Conservation (phyloP, 306 rosid genomes). For the Gastrolobium villosum region DNA sequence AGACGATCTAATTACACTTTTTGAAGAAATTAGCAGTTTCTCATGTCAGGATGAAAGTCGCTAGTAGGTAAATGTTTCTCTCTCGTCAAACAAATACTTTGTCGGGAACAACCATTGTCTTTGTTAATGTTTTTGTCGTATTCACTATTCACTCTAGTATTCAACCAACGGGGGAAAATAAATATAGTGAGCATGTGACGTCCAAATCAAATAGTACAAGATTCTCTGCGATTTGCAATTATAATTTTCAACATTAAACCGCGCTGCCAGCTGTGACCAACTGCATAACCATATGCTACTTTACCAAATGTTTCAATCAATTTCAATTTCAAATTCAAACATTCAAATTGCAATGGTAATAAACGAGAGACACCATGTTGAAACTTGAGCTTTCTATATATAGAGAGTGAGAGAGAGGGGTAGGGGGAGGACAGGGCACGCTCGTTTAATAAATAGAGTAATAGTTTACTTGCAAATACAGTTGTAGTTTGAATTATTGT, state of each 20-base stretch:
- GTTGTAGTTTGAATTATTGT: constrained; percentile 24
- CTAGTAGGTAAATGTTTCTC: not conserved
- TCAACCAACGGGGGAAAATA: not conserved
- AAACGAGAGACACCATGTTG: not conserved
- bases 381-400: constrained; percentile 3
- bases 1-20: no score
- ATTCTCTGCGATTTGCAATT: constrained; percentile 18
- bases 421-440: not conserved
- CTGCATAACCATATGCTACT: not conserved
- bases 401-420: no score
- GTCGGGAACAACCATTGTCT: constrained; percentile 11
- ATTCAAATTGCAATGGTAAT: not conserved
- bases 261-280: constrained; percentile 46
- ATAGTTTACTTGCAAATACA: not conserved
- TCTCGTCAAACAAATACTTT: not conserved
- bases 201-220: constrained; percentile 22
- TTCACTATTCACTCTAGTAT: not conserved
- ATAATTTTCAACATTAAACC: not conserved
- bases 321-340: constrained; percentile 38
- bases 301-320: not conserved
- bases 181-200: constrained; percentile 24
- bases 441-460: not conserved
- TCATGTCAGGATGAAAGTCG: not conserved
- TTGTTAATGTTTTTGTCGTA: constrained; percentile 1
- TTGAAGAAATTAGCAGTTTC: not conserved